phyloP scores from a whole-genome alignment of 139 green algal species.

The Klebsormidium nitens region DNA sequence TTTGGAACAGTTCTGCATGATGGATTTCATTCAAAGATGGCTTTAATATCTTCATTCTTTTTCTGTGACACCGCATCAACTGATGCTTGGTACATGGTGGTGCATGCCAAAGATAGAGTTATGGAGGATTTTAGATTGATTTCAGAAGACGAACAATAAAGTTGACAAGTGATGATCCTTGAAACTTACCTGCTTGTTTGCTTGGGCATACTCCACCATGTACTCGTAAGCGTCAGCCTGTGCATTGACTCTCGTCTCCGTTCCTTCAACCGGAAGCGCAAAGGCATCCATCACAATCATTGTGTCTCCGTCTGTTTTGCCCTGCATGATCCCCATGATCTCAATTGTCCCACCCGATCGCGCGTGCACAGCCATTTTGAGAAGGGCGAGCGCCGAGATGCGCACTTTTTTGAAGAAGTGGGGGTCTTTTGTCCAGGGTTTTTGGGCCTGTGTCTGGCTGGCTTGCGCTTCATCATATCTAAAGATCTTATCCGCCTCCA shows the following conservation, averaged over 20 bases:
- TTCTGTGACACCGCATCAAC: no score
- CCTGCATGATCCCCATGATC: slow-evolving; percentile 93
- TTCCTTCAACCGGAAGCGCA: slow-evolving; percentile 95
- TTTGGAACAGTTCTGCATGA: no score
- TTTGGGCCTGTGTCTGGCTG: slow-evolving; percentile 54
- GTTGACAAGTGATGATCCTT: not conserved
- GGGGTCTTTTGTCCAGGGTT: slow-evolving; percentile 73
- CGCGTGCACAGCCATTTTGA: slow-evolving; percentile 97
- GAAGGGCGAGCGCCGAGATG: slow-evolving; percentile 86
- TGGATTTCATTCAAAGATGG: no score
- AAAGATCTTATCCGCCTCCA: slow-evolving; percentile 66
- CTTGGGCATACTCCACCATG: slow-evolving; percentile 85
- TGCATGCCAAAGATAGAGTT: not conserved
- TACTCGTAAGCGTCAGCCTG: slow-evolving; percentile 89
- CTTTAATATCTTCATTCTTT: no score
- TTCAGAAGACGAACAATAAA: no score
- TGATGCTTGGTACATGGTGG: not conserved
- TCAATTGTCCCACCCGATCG: slow-evolving; percentile 87
- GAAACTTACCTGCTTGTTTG: slow-evolving; percentile 48
- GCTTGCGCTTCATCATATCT: slow-evolving; percentile 66
- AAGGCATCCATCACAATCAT: slow-evolving; percentile 95
- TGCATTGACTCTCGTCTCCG: slow-evolving; percentile 94
- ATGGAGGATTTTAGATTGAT: not conserved
- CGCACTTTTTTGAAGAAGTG: slow-evolving; percentile 55
- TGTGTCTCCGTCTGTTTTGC: slow-evolving; percentile 74